phyloP scores from a whole-genome alignment of 2,329 filamentous ascomycete genomes.

The Aspergillus nomiae region DNA sequence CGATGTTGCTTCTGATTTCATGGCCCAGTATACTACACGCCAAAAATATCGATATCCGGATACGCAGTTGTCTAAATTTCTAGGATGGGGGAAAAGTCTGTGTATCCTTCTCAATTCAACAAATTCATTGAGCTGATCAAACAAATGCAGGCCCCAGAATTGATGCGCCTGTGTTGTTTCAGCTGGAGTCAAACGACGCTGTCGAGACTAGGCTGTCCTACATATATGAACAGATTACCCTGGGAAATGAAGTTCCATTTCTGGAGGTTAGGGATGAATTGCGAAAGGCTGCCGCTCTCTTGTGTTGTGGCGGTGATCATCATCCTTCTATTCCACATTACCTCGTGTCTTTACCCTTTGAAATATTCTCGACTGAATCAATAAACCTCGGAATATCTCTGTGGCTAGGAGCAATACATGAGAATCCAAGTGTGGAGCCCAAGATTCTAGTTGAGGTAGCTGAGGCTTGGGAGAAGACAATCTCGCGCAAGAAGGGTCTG shows the following conservation, averaged over 20 bases:
- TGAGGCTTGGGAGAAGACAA: conserved; percentile 85
- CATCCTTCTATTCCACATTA: conserved; percentile 81
- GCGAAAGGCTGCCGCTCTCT: conserved; percentile 78
- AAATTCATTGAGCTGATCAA: conserved; percentile 10
- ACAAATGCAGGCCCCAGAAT: conserved; percentile 10
- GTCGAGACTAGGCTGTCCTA: conserved; percentile 65
- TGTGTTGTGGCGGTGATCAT: conserved; percentile 76
- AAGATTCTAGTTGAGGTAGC: conserved; percentile 84
- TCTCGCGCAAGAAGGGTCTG: conserved; percentile 75
- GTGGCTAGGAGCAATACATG: conserved; percentile 96
- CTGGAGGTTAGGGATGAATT: conserved; percentile 78
- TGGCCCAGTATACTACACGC: conserved; percentile 94
- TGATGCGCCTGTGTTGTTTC: conserved; percentile 10
- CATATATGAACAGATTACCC: conserved; percentile 70
- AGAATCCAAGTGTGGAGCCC: conserved; percentile 85
- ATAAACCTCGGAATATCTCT: conserved; percentile 94
- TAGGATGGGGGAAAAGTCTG: conserved; percentile 18
- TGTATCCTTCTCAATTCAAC: conserved; percentile 1
- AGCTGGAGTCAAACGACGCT: conserved; percentile 41
- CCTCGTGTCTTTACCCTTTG: conserved; percentile 89
- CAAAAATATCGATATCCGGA: conserved; percentile 94
- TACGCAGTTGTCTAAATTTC: conserved; percentile 47
- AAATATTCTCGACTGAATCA: conserved; percentile 89
- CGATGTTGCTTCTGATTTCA: conserved; percentile 92
- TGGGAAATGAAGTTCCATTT: conserved; percentile 70